Percentiles rank a stretch among this genome's conserved stretches.
phyloP scores from a whole-genome alignment of 495 filamentous ascomycete genomes.

The Aspergillus homomorphus region DNA sequence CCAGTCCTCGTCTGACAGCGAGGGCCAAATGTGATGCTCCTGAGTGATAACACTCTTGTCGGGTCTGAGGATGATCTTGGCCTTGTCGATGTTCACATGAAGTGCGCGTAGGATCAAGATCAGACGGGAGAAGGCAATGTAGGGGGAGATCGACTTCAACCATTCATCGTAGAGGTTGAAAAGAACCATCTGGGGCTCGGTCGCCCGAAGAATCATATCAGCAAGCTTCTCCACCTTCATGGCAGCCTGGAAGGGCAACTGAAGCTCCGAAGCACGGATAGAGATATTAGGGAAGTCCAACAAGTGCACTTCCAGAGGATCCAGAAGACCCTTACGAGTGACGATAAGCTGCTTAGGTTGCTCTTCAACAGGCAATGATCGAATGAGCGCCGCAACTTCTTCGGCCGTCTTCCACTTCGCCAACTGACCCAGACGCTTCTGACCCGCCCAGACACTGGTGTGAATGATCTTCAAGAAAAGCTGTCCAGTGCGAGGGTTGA shows the following conservation, averaged over 20 bases:
- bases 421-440: slow-evolving; percentile 97
- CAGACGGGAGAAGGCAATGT: slow-evolving; percentile 96
- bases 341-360: slow-evolving; percentile 99
- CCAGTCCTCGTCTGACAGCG: slow-evolving; percentile 94
- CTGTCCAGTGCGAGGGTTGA: slow-evolving; percentile 97
- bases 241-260: slow-evolving; percentile 97
- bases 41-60: slow-evolving; percentile 99
- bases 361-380: slow-evolving; percentile 95
- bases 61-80: slow-evolving; percentile 92
- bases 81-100: slow-evolving; percentile 98
- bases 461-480: slow-evolving; percentile 99
- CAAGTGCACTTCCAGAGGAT: slow-evolving; percentile 95
- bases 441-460: slow-evolving; percentile 98
- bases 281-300: slow-evolving; percentile 99
- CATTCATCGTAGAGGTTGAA: slow-evolving; percentile 99
- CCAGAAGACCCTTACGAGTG: slow-evolving; percentile 92
- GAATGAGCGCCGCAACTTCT: slow-evolving; percentile 97
- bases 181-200: slow-evolving; percentile 98
- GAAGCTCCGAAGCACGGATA: slow-evolving; percentile 95
- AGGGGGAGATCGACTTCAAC: slow-evolving; percentile 97
- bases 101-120: slow-evolving; percentile 93
- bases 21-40: slow-evolving; percentile 98
- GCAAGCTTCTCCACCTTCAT: slow-evolving; percentile 99
- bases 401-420: slow-evolving; percentile 99
- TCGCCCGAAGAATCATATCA: slow-evolving; percentile 97